Base-by-base conservation (phyloP, 2,329 filamentous ascomycete genomes). In the Ceratocystis huliohia region DNA sequence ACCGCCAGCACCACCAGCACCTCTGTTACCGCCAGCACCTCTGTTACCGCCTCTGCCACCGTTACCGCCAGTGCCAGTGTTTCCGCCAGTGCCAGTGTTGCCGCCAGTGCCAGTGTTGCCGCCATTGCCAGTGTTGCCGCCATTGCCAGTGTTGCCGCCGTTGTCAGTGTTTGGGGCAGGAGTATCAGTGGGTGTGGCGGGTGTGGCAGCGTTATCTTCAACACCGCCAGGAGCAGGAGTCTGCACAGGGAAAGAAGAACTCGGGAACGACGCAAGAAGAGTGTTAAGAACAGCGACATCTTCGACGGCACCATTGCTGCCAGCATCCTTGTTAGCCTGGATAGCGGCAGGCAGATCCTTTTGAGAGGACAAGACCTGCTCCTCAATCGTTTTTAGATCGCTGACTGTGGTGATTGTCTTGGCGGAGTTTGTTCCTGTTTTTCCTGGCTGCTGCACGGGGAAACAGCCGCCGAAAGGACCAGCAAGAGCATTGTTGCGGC, bases 381-480 rank as follows among this genome's bases (percentile, higher is more conserved):
- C 74, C 1, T 76, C 69, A 53, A 84, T 76, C 17, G 72, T 76
- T 1, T 79, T 73, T 5, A 82, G 73, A 1, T 74, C 77, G 69
- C 81, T 75, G 0, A 72, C 72, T 0, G 82, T 84, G 4, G 71
- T 67, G 70, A 85, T 80, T 63, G 74, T 75, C 61, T 74, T 71
- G 2, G 79, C 74, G 0, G 73, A 76, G 74, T 82, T 82, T 66
- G 71, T 72, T 62, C 73, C 77, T 59, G 77, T 67, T 0, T 73
- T 70, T 69, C 84, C 82, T 37, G 75, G 74, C 71, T 86, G 83
- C 72, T 84, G 79, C 20, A 84, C 78, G 1, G 82, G 75, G 72
- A 85, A 80, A 73, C 83, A 85, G 63, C 82, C 79, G 48, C 81
- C 80, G 66, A 85, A 85, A 13, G 81, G 81, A 3, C 82, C 81